Percentiles rank a stretch among this genome's conserved stretches.
These are phyloP conservation scores for Arthrobotrys musiformis DNA, from an alignment of 2,329 filamentous ascomycete genomes.

Conservation along the genomic window DNA sequence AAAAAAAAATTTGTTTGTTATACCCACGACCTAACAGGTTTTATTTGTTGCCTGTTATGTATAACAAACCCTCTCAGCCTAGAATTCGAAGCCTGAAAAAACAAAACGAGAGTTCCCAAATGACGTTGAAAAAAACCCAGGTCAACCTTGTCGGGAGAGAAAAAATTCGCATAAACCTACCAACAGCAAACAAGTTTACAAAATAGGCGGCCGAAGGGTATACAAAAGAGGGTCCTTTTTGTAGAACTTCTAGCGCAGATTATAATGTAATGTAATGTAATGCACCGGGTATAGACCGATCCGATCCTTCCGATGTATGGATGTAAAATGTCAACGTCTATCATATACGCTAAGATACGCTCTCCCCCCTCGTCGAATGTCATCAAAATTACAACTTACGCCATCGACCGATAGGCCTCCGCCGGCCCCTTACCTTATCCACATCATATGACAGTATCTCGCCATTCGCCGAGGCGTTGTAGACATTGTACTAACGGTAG, in stretches of 20 bases:
- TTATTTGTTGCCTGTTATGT: slow-evolving; percentile 20
- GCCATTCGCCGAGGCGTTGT: background rate
- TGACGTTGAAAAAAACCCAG: slow-evolving; percentile 7
- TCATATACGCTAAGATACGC: slow-evolving; percentile 9
- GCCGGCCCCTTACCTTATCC: background rate
- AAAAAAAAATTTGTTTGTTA: slow-evolving; percentile 6
- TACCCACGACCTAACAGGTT: background rate
- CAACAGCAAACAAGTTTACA: slow-evolving; percentile 12
- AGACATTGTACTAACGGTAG: slow-evolving; percentile 7
- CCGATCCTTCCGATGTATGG: slow-evolving; percentile 21
- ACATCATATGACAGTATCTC: slow-evolving; percentile 16
- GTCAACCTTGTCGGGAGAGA: too few relatives aligned
- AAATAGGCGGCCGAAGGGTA: background rate
- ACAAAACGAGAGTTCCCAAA: too few relatives aligned
- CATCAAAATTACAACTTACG: slow-evolving; percentile 15
- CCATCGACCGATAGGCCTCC: background rate
- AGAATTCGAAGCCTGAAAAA: slow-evolving; percentile 9
- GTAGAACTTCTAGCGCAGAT: slow-evolving; percentile 16
- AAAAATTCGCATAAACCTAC: slow-evolving; percentile 22
- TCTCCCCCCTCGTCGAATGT: background rate
- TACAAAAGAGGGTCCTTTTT: background rate
- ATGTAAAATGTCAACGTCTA: too few relatives aligned
- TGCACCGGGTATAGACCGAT: slow-evolving; percentile 17
- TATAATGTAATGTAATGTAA: slow-evolving; percentile 21
- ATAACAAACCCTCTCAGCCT: slow-evolving; percentile 14